Evolutionary conservation across 108 stramenopile species (phyloP).

Genomic region (Licmophora abbreviata): DNA sequence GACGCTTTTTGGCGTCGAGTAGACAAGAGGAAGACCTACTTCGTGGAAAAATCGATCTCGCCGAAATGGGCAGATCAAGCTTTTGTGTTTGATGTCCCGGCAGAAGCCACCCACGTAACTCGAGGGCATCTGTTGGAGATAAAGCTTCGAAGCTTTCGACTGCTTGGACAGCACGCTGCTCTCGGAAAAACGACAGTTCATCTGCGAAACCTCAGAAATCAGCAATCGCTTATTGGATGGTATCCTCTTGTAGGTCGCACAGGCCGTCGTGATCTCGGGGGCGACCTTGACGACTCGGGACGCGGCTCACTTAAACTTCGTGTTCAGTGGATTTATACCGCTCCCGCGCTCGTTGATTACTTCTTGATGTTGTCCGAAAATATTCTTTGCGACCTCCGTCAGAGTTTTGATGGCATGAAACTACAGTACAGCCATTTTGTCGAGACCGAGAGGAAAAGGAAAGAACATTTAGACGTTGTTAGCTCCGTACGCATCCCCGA

Average conservation of each 20-base stretch:
- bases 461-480: too few relatives aligned
- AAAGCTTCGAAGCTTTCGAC: constrained; percentile 39
- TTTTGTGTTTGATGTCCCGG: constrained; percentile 83
- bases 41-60: constrained; percentile 57
- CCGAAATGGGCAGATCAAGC: constrained; percentile 76
- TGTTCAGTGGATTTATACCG: constrained; percentile 73
- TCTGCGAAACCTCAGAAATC: constrained; percentile 53
- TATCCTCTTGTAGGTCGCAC: constrained; percentile 71
- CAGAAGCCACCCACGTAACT: constrained; percentile 46
- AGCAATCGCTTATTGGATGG: constrained; percentile 78
- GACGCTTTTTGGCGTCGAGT: constrained; percentile 32
- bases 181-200: constrained; percentile 67
- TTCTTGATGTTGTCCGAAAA: constrained; percentile 49
- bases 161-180: constrained; percentile 37
- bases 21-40: constrained; percentile 64
- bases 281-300: constrained; percentile 39
- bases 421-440: constrained; percentile 34
- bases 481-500: too few relatives aligned
- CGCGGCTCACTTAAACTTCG: constrained; percentile 75
- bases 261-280: constrained; percentile 55
- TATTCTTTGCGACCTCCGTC: constrained; percentile 30
- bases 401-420: constrained; percentile 44
- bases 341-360: constrained; percentile 58
- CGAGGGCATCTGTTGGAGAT: constrained; percentile 56
- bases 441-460: constrained; percentile 31